These are phyloP conservation scores for Guadua angustifolia DNA, from an alignment of 176 grass and related monocot genomes.

Conservation along the genomic window DNA sequence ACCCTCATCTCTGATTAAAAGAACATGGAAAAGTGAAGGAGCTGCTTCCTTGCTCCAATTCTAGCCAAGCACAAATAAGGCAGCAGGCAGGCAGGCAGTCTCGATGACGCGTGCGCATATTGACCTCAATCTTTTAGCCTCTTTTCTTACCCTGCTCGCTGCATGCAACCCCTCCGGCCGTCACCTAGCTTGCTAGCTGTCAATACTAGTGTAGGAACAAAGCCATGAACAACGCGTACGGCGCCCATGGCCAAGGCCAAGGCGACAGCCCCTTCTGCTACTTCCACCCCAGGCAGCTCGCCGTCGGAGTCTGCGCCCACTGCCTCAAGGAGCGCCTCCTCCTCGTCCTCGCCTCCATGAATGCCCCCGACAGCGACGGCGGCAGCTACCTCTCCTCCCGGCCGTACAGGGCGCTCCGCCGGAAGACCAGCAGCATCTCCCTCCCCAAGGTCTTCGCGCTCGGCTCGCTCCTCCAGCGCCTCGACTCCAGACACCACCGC, in stretches of 20 bases:
- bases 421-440: conserved; percentile 49
- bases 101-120: not conserved
- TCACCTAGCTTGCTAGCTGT: not conserved
- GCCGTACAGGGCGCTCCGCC: conserved; percentile 35
- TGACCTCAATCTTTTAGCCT: not conserved
- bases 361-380: conserved; percentile 7
- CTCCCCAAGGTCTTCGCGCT: conserved; percentile 75
- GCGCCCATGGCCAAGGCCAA: conserved; percentile 4
- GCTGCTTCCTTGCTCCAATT: not conserved
- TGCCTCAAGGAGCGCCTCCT: conserved; percentile 87
- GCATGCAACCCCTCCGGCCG: not conserved
- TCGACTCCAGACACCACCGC: conserved; percentile 57
- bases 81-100: too few relatives aligned
- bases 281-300: conserved; percentile 66
- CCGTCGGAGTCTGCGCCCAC: conserved; percentile 74
- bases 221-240: conserved; percentile 32
- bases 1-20: not conserved
- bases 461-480: conserved; percentile 70
- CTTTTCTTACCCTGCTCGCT: not conserved
- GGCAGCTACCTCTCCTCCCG: not conserved
- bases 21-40: not conserved
- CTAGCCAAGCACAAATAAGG: not conserved
- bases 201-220: not conserved
- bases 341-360: conserved; percentile 56
- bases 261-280: conserved; percentile 44